phyloP scores from a whole-genome alignment of 169 alveolate species.

The Cryptosporidium ubiquitum region DNA sequence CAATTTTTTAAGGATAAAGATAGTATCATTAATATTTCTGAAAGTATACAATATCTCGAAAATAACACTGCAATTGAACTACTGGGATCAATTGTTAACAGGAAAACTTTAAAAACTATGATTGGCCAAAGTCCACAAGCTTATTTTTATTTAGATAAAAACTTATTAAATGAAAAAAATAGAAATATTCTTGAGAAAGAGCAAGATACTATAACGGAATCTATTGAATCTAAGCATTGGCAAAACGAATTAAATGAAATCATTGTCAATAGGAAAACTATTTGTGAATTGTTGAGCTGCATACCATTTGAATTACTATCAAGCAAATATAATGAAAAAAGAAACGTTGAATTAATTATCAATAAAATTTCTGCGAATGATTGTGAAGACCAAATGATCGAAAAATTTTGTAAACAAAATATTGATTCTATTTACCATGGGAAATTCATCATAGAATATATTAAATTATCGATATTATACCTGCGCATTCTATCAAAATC shows the following conservation, averaged over 20 bases:
- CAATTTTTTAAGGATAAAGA: constrained; percentile 40
- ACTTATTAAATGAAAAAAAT: background rate
- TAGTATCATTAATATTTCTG: constrained; percentile 4
- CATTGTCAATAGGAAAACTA: constrained; percentile 43
- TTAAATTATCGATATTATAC: constrained; percentile 29
- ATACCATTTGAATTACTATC: constrained; percentile 50
- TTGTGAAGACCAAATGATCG: background rate
- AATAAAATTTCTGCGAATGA: constrained; percentile 3
- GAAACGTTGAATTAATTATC: background rate
- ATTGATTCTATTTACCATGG: background rate
- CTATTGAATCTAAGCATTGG: constrained; percentile 48
- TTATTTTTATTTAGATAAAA: constrained; percentile 16
- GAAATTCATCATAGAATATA: constrained; percentile 42
- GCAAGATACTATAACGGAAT: background rate
- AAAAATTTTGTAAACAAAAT: background rate
- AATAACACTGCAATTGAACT: constrained; percentile 51
- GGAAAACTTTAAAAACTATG: constrained; percentile 68
- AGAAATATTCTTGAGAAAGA: background rate
- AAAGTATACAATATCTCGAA: constrained; percentile 48
- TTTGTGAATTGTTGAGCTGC: constrained; percentile 64
- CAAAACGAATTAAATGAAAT: constrained; percentile 55
- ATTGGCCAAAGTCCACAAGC: constrained; percentile 73
- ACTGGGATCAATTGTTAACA: constrained; percentile 38
- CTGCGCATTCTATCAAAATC: constrained; percentile 24
- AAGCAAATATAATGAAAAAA: background rate